phyloP scores from a whole-genome alignment of 2,329 filamentous ascomycete species.

The Neoscytalidium dimidiatum region DNA sequence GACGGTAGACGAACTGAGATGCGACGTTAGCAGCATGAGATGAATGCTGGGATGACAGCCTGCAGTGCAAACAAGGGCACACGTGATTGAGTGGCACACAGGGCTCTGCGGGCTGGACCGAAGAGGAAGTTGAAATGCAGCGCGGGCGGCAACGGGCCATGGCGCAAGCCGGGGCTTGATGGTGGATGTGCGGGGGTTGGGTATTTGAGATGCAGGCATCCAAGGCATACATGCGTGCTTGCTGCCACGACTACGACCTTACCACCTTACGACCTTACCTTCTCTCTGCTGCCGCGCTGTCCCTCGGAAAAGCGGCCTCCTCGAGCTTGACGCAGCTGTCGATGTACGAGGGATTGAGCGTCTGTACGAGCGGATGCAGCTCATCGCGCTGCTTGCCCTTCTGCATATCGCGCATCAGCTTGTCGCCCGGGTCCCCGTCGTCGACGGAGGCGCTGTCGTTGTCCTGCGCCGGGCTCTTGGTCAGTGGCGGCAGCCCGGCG shows the following conservation, averaged over 20 bases:
- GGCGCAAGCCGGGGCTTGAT: background rate
- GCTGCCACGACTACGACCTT: no score
- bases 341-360: conserved; percentile 67
- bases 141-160: background rate
- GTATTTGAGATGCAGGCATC: conserved; percentile 15
- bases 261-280: no score
- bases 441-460: conserved; percentile 11
- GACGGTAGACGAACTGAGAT: conserved; percentile 71
- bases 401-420: conserved; percentile 25
- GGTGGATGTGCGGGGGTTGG: background rate
- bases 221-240: no score
- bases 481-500: conserved; percentile 39
- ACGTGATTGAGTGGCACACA: background rate
- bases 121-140: background rate
- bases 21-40: conserved; percentile 1
- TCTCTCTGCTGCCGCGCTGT: conserved; percentile 60
- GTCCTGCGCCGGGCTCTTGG: conserved; percentile 26
- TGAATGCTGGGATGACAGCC: background rate
- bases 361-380: conserved; percentile 72
- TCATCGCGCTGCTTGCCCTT: conserved; percentile 50
- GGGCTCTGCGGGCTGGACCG: background rate
- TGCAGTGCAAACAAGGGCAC: background rate
- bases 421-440: conserved; percentile 21
- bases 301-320: conserved; percentile 57
- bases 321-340: conserved; percentile 64